Evolutionary conservation across 2,329 filamentous ascomycete genomes (phyloP).

Genomic region (Cytospora mali): DNA sequence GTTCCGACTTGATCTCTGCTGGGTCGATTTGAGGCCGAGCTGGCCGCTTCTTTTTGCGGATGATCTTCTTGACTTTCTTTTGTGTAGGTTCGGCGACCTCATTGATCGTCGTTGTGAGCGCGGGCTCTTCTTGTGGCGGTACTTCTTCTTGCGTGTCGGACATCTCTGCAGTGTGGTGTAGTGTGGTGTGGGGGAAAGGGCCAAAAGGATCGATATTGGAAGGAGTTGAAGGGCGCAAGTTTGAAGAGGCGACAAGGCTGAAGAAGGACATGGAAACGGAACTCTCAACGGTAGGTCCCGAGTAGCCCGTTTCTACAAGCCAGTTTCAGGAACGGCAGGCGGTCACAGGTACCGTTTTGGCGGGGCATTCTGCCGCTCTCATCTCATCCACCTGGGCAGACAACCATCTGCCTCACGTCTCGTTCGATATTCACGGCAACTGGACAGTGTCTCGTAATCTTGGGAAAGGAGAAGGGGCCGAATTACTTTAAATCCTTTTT

Average conservation of each 20-base stretch:
- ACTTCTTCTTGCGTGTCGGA: slow-evolving; percentile 30
- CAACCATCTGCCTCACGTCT: not conserved
- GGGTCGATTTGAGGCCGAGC: slow-evolving; percentile 91
- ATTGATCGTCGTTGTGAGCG: slow-evolving; percentile 42
- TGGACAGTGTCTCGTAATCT: not conserved
- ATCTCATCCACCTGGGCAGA: slow-evolving; percentile 1
- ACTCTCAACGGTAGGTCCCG: not conserved
- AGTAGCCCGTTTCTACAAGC: not conserved
- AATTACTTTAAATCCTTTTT: not conserved
- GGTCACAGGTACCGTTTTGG: slow-evolving; percentile 7
- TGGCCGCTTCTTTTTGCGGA: slow-evolving; percentile 86
- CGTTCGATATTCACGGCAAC: not conserved
- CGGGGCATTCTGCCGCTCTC: slow-evolving; percentile 5
- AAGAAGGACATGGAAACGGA: slow-evolving; percentile 16
- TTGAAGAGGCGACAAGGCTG: slow-evolving; percentile 11
- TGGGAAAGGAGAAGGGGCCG: not conserved
- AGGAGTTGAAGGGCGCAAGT: not conserved
- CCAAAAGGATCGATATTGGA: not conserved
- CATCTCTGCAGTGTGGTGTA: slow-evolving; percentile 27
- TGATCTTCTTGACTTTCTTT: slow-evolving; percentile 84
- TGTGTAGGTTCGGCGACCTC: slow-evolving; percentile 51
- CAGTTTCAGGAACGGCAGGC: slow-evolving; percentile 8
- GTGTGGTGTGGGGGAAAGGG: not conserved
- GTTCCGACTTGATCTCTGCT: slow-evolving; percentile 77
- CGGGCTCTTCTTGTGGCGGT: slow-evolving; percentile 35